Evolutionary conservation across 2,329 filamentous ascomycete species (phyloP), one percentile per base, ranked within the genome.

Genomic region (Fonsecaea erecta): DNA sequence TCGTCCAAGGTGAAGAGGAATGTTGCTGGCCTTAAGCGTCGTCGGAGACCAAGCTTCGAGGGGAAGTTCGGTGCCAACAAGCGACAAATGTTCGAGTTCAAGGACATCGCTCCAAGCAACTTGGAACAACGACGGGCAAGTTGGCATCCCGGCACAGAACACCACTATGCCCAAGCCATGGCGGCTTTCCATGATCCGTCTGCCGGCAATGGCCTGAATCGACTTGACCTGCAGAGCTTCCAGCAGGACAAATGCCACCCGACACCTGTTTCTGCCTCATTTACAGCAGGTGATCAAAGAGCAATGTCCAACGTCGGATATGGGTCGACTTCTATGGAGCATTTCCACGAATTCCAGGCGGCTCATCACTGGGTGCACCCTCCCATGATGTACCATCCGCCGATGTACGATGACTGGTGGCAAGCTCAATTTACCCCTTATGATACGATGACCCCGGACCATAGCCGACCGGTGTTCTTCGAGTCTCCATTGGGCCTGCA

Each of bases 391-490:
- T 54, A 64, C 28, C 48, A 62, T 62, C 62, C 62, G 30, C 65
- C 65, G 7, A 51, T 68, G 43, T 68, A 68, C 21, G 52, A 68
- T 26, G 57, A 52, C 34, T 58, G 57, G 28, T 62, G 57, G 65
- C 60, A 67, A 43, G 51, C 21, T 34, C 62, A 64, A 40, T 56
- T 60, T 52, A 34, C 40, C 7, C 37, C 61, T 16, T 34, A 40
- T 30, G 51, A 37, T 21, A 37, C 32, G 4, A 58, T 60, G 53
- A 54, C 60, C 32, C 24, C 48, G 21, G 40, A 51, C 16, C 59
- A 55, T 52, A 28, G 18, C 34, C 12, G 59, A 28, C 60, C 60
- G 18, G 18, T 26, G 24, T 66, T 54, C 52, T 63, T 56, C 24
- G 21, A 21, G 16, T 43, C 48, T 3, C 54, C 60, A 18, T 40